Base-by-base conservation (phyloP, 1,139 yeast genomes). In the Candida sanyaensis region DNA sequence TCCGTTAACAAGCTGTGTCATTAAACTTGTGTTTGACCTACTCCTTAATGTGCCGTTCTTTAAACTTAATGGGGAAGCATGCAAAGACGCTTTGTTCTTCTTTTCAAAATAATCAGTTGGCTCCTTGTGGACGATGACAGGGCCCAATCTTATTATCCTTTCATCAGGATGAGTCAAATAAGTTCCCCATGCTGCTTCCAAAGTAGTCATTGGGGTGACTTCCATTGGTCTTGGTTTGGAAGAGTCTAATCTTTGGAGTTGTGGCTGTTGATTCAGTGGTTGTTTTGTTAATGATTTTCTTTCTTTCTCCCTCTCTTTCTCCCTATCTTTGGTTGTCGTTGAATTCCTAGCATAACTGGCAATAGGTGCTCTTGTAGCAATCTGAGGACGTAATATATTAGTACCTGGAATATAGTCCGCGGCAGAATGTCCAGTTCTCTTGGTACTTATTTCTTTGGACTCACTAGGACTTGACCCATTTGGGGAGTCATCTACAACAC, bases 161-260 rank as follows among this genome's bases (percentile, higher is more conserved):
- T 92, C 98, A 45, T 86, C 85, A 2, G 79, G 71, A 56, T 81
- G 82, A 11, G 68, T 70, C 50, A 91, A 70, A 55, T 77, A 80
- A 40, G 73, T 68, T 10, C 80, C 75, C 90, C 93, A 90, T 29
- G 88, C 86, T 24, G 80, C 68, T 58, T 90, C 96, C 2, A 84
- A 61, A 13, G 81, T 71, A 0, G 84, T 73, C 61, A 81, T 65
- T 2, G 88, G 83, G 1, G 84, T 74, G 2, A 80, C 73, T n/a
- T 78, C 80, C 59, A 73, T 48, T 0, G 68, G 58, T 39, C 62
- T 64, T 1, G 71, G 61, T 45, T 65, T 65, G 28, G 21, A 27
- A 3, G 57, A 59, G 3, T 36, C 29, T 6, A 29, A 6, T 26
- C 47, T 60, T 66, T 6, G 41, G 6, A 9, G 34, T 13, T 17